A percentile compares a stretch with the other conserved stretches of the same genome.
Evolutionary conservation across 2,329 filamentous ascomycete species (phyloP).

Genomic region (Nigrograna mackinnonii): DNA sequence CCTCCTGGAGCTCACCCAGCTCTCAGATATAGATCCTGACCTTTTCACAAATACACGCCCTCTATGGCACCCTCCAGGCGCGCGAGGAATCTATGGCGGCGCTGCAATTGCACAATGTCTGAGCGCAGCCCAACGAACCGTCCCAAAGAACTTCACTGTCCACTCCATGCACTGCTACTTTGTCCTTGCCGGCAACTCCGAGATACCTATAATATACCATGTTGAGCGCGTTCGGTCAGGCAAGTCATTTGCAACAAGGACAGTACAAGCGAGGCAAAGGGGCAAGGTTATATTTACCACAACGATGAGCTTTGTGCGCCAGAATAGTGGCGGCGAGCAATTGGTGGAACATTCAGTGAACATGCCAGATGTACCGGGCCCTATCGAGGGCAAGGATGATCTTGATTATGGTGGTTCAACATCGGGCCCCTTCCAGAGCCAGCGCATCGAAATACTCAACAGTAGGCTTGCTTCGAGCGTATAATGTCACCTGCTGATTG

Average conservation of each 20-base stretch:
- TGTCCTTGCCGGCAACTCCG: conserved; percentile 82
- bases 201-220: conserved; percentile 89
- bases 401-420: conserved; percentile 31
- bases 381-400: conserved; percentile 44
- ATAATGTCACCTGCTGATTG: conserved; percentile 15
- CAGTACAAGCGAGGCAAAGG: conserved; percentile 90
- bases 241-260: conserved; percentile 85
- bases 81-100: conserved; percentile 91
- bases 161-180: conserved; percentile 99
- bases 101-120: conserved; percentile 92
- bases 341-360: conserved; percentile 67
- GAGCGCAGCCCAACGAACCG: conserved; percentile 84
- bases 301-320: conserved; percentile 83
- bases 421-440: conserved; percentile 61
- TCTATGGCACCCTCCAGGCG: conserved; percentile 89
- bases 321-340: conserved; percentile 60
- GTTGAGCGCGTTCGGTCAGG: conserved; percentile 93
- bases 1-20: conserved; percentile 80
- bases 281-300: conserved; percentile 94
- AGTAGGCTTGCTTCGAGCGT: conserved; percentile 34
- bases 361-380: conserved; percentile 52
- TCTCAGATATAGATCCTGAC: conserved; percentile 76
- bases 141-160: conserved; percentile 76
- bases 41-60: conserved; percentile 94
- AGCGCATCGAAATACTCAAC: conserved; percentile 61